Conservation (phyloP, 2,329 filamentous ascomycete species). For the Colletotrichum chlorophyti region DNA sequence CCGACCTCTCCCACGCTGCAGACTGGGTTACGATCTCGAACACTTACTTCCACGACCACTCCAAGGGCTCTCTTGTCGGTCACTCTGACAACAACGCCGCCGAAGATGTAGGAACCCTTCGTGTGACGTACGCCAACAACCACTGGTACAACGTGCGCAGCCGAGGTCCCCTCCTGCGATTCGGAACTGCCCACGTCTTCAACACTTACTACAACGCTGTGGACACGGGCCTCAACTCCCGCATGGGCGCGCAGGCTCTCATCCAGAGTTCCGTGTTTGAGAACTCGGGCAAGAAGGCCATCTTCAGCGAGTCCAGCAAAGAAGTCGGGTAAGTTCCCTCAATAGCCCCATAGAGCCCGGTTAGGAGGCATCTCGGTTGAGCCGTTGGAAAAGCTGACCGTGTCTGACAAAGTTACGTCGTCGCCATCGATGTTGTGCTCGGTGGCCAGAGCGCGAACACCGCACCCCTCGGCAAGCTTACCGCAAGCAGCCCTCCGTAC, state of each 20-base stretch:
- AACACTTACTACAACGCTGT: slow-evolving; percentile 48
- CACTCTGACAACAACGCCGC: slow-evolving; percentile 60
- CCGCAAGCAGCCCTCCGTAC: slow-evolving; percentile 56
- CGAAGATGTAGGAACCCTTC: slow-evolving; percentile 64
- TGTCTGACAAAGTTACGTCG: slow-evolving; percentile 36
- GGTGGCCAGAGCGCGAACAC: slow-evolving; percentile 50
- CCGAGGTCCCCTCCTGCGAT: slow-evolving; percentile 64
- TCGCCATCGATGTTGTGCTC: slow-evolving; percentile 45
- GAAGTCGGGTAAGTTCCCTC: slow-evolving; percentile 27
- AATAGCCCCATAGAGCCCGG: background rate
- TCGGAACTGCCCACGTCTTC: slow-evolving; percentile 65
- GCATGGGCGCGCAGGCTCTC: slow-evolving; percentile 57
- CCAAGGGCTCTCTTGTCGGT: slow-evolving; percentile 62
- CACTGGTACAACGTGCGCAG: slow-evolving; percentile 67
- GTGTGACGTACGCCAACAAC: slow-evolving; percentile 68
- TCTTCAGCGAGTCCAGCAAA: slow-evolving; percentile 36
- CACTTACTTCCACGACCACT: slow-evolving; percentile 52
- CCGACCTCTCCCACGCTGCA: slow-evolving; percentile 65
- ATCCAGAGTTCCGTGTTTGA: slow-evolving; percentile 58
- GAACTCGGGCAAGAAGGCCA: slow-evolving; percentile 41
- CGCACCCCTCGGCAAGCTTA: slow-evolving; percentile 53
- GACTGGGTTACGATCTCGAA: slow-evolving; percentile 60
- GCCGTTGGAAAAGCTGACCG: no score
- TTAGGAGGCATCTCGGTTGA: no score
- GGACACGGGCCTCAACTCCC: slow-evolving; percentile 54